Evolutionary conservation across 176 grass and related monocot genomes (phyloP).

Genomic region (Metroxylon sagu): DNA sequence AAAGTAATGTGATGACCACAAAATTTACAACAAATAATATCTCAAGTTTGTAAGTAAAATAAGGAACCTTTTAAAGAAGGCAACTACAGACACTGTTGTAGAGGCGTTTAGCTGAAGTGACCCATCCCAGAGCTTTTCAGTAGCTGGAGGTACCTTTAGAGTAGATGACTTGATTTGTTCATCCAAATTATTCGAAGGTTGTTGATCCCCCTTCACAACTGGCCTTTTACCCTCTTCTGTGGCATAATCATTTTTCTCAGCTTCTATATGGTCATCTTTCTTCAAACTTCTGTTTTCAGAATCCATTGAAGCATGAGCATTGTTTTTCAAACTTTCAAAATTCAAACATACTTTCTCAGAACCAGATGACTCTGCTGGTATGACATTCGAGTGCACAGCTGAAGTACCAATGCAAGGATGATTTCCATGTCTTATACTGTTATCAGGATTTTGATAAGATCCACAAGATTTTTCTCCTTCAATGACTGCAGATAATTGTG

Average conservation of each 20-base stretch:
- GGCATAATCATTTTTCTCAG: not conserved
- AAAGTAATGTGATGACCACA: too few relatives aligned
- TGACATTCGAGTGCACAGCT: not conserved
- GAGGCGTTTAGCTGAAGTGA: slow-evolving; percentile 22
- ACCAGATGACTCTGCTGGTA: not conserved
- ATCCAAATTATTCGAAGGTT: slow-evolving; percentile 11
- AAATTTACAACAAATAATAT: too few relatives aligned
- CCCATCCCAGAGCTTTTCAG: slow-evolving; percentile 27
- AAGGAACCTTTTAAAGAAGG: slow-evolving; percentile 30
- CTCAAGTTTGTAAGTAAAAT: not conserved
- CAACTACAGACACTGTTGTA: slow-evolving; percentile 13
- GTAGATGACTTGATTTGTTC: slow-evolving; percentile 14
- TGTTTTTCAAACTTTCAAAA: not conserved
- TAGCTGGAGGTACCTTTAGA: slow-evolving; percentile 3
- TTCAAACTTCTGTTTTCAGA: not conserved
- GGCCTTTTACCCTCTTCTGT: not conserved
- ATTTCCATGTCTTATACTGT: not conserved
- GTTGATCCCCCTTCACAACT: not conserved
- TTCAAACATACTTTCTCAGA: not conserved
- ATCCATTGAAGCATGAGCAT: not conserved
- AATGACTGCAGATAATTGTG: too few relatives aligned
- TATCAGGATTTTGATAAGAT: too few relatives aligned
- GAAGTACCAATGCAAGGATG: not conserved
- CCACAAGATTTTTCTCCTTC: too few relatives aligned
- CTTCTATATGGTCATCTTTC: not conserved